Evolutionary conservation across 257 asterid species (phyloP).

Genomic region (Solanum chiquidenum): DNA sequence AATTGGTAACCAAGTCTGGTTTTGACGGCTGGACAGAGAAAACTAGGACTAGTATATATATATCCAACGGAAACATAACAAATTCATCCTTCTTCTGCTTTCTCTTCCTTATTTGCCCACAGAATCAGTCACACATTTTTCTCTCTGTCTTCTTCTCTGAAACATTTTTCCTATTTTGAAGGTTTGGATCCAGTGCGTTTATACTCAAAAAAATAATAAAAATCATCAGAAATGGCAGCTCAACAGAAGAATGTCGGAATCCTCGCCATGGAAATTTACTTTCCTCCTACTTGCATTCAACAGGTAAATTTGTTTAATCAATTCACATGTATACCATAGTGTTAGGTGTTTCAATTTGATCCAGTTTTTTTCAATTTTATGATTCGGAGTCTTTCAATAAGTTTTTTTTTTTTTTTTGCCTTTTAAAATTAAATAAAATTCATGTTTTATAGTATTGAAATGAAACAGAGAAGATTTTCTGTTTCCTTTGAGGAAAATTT

Average conservation of each 20-base stretch:
- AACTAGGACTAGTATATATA: not conserved
- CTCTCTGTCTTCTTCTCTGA: not conserved
- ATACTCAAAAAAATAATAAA: not conserved
- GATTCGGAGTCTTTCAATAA: not conserved
- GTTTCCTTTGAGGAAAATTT: not conserved
- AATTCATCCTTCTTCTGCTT: not conserved
- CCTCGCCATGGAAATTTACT: conserved; percentile 90
- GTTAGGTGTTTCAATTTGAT: not conserved
- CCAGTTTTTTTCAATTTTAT: not conserved
- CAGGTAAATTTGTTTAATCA: conserved; percentile 40
- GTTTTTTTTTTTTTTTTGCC: not conserved
- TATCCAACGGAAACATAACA: not conserved
- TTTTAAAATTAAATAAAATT: not conserved
- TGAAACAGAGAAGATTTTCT: not conserved
- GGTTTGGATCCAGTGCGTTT: not conserved
- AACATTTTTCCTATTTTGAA: not conserved
- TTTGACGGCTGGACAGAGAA: not conserved
- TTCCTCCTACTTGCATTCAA: conserved; percentile 91
- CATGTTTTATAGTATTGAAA: not conserved
- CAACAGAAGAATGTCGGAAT: conserved; percentile 81
- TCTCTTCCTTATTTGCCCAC: not conserved
- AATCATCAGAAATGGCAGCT: conserved; percentile 21
- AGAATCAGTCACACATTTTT: not conserved
- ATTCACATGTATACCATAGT: not conserved
- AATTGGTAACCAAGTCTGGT: not conserved